phyloP scores from a whole-genome alignment of 805 yeast species.

The Nakazawaea laoshanensis region DNA sequence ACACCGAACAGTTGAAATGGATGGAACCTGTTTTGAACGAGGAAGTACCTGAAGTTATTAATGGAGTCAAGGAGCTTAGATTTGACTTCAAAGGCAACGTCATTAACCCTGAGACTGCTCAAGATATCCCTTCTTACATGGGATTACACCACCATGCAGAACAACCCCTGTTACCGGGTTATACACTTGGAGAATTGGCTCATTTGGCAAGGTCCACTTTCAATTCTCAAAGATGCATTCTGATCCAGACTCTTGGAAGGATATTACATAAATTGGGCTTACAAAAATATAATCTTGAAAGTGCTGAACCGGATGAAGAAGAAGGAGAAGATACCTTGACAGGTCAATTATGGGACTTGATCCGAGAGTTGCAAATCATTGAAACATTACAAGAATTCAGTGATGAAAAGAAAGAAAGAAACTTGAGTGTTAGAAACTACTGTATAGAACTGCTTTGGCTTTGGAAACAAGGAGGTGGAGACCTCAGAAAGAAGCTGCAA shows the following conservation, averaged over 20 bases:
- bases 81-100: slow-evolving; percentile 85
- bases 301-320: slow-evolving; percentile 23
- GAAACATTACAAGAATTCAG: slow-evolving; percentile 63
- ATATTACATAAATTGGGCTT: slow-evolving; percentile 72
- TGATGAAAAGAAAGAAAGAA: slow-evolving; percentile 52
- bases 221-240: slow-evolving; percentile 79
- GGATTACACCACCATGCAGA: slow-evolving; percentile 93
- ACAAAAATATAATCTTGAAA: slow-evolving; percentile 34
- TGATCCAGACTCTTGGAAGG: slow-evolving; percentile 83
- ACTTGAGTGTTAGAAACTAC: slow-evolving; percentile 69
- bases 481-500: no score
- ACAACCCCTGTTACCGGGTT: slow-evolving; percentile 86
- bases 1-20: slow-evolving; percentile 82
- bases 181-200: slow-evolving; percentile 75
- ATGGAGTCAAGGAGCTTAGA: slow-evolving; percentile 60
- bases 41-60: slow-evolving; percentile 24
- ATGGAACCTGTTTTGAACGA: slow-evolving; percentile 61
- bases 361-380: slow-evolving; percentile 51
- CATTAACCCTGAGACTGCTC: slow-evolving; percentile 34
- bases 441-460: slow-evolving; percentile 90
- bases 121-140: slow-evolving; percentile 38
- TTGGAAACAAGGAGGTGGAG: slow-evolving; percentile 56
- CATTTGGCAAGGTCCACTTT: slow-evolving; percentile 72
- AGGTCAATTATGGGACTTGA: slow-evolving; percentile 59
- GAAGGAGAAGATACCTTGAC: slow-evolving; percentile 33